Percentiles rank a stretch among this genome's conserved stretches.
Conservation (phyloP, 108 stramenopile species). For the Nitzschia sp. region DNA sequence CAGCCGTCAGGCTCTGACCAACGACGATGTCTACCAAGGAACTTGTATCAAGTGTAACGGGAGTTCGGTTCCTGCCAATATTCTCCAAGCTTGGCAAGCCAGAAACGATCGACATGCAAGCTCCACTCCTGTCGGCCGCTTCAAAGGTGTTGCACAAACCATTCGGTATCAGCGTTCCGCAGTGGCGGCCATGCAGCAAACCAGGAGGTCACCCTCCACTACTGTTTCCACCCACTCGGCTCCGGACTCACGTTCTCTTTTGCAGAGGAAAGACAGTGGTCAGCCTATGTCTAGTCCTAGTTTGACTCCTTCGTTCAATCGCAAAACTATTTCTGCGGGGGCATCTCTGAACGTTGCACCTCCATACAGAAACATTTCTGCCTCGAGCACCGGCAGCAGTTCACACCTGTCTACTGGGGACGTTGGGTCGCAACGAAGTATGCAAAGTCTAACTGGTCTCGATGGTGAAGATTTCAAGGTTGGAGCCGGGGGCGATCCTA, state of each 20-base stretch:
- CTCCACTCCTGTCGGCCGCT: not conserved
- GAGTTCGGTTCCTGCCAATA: slow-evolving; percentile 14
- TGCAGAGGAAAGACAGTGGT: not conserved
- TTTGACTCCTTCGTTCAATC: not conserved
- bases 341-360: not conserved
- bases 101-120: slow-evolving; percentile 3
- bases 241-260: not conserved
- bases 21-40: slow-evolving; percentile 37
- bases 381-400: not conserved
- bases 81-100: slow-evolving; percentile 25
- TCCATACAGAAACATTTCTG: not conserved
- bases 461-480: slow-evolving; percentile 16
- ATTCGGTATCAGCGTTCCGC: not conserved
- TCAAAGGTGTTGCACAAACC: slow-evolving; percentile 7
- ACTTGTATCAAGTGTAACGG: slow-evolving; percentile 41
- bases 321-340: not conserved
- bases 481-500: not conserved
- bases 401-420: not conserved
- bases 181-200: not conserved
- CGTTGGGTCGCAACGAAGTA: not conserved
- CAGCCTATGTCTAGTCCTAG: not conserved
- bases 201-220: not conserved
- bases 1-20: slow-evolving; percentile 21
- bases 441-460: not conserved
- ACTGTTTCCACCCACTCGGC: not conserved